Conservation (phyloP, 192 early-diverging fungal species). For the Backusella luteola region DNA sequence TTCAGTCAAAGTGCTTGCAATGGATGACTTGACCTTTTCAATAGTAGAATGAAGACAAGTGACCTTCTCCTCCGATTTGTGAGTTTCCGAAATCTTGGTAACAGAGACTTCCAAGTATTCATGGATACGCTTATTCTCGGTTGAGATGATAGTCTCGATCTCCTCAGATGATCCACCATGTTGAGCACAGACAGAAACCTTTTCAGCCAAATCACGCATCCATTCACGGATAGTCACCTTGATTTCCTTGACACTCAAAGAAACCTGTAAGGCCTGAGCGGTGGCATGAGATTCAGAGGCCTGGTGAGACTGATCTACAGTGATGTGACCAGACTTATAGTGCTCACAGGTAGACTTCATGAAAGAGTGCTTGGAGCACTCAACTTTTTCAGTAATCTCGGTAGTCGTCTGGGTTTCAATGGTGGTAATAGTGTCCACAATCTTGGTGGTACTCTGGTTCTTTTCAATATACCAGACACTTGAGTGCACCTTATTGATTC, state of each 20-base stretch:
- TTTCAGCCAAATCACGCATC: slow-evolving; percentile 14
- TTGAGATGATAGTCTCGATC: background rate
- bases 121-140: background rate
- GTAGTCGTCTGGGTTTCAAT: slow-evolving; percentile 12
- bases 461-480: slow-evolving; percentile 8
- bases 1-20: slow-evolving; percentile 6
- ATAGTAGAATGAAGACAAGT: background rate
- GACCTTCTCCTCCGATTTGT: slow-evolving; percentile 3
- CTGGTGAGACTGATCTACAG: background rate
- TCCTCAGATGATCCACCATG: background rate
- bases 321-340: background rate
- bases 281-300: background rate
- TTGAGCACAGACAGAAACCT: slow-evolving; percentile 9
- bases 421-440: background rate
- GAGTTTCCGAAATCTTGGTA: slow-evolving; percentile 7
- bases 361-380: slow-evolving; percentile 3
- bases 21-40: slow-evolving; percentile 5
- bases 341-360: background rate
- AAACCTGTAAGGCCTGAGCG: background rate
- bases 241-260: slow-evolving; percentile 15
- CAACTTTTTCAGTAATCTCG: slow-evolving; percentile 5
- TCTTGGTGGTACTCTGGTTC: background rate
- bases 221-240: slow-evolving; percentile 14
- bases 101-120: slow-evolving; percentile 13
- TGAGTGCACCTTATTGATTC: slow-evolving; percentile 1